phyloP scores from a whole-genome alignment of 2,329 filamentous ascomycete species.

The Claviceps quebecensis region DNA sequence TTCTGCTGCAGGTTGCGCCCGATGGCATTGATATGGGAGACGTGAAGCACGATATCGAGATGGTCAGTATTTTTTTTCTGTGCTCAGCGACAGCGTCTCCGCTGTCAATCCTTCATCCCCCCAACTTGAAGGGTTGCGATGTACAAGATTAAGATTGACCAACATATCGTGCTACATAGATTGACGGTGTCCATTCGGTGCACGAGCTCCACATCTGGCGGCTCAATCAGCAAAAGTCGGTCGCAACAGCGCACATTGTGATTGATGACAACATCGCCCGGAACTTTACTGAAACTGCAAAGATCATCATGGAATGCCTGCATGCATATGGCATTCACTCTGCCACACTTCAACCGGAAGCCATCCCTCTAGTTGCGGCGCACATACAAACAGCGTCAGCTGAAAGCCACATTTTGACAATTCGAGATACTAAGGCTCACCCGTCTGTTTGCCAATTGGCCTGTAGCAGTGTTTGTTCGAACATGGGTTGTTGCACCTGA shows the following conservation, averaged over 20 bases:
- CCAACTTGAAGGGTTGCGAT: too few relatives aligned
- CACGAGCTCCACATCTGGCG: constrained; percentile 66
- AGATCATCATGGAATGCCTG: constrained; percentile 52
- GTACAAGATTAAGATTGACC: neutral
- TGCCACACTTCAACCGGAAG: constrained; percentile 55
- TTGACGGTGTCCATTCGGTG: constrained; percentile 51
- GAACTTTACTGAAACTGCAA: constrained; percentile 46
- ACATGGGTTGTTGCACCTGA: constrained; percentile 33
- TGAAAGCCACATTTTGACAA: constrained; percentile 7
- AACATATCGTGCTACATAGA: constrained; percentile 23
- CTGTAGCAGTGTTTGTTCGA: constrained; percentile 36
- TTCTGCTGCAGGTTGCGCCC: constrained; percentile 55
- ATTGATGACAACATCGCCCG: constrained; percentile 42
- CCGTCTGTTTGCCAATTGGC: constrained; percentile 31
- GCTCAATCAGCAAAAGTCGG: constrained; percentile 53
- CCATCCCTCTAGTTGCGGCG: constrained; percentile 3
- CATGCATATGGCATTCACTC: constrained; percentile 63
- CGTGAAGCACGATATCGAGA: constrained; percentile 55
- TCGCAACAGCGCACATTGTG: constrained; percentile 57
- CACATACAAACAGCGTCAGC: constrained; percentile 6
- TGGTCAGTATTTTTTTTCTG: constrained; percentile 23
- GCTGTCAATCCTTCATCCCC: neutral
- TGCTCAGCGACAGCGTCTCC: too few relatives aligned
- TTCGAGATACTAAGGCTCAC: constrained; percentile 12
- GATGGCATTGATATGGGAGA: constrained; percentile 44